Percentiles rank a stretch among this genome's conserved stretches.
phyloP scores from a whole-genome alignment of 192 early-diverging fungal genomes.

The Jimgerdemannia flammicorona region DNA sequence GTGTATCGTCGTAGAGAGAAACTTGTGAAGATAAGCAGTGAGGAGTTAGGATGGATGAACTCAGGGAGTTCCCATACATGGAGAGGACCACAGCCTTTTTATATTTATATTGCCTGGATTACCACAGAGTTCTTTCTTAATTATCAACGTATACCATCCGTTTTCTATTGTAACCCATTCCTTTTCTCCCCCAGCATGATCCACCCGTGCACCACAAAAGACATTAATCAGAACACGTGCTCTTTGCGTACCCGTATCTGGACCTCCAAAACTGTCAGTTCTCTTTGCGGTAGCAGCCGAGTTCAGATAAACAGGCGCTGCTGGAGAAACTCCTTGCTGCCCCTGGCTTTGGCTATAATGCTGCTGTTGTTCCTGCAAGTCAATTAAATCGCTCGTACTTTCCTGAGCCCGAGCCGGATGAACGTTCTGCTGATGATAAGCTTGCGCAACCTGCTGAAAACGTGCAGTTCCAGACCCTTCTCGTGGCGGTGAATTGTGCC shows the following conservation, averaged over 20 bases:
- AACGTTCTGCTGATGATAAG: too few relatives aligned
- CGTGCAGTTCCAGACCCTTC: neutral
- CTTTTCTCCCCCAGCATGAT: too few relatives aligned
- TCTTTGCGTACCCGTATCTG: neutral
- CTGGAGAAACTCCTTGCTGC: neutral
- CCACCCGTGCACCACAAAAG: too few relatives aligned
- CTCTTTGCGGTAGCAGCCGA: neutral
- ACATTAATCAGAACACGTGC: too few relatives aligned
- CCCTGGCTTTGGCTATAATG: neutral
- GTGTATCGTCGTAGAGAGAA: constrained; percentile 3
- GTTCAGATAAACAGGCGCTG: neutral
- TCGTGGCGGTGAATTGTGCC: too few relatives aligned
- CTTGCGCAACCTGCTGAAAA: neutral
- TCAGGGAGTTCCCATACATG: too few relatives aligned
- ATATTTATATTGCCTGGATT: too few relatives aligned
- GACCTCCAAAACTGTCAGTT: neutral
- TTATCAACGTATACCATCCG: too few relatives aligned
- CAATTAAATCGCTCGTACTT: neutral
- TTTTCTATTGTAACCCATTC: too few relatives aligned
- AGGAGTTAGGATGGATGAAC: too few relatives aligned
- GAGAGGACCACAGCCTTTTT: too few relatives aligned
- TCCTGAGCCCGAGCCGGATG: neutral
- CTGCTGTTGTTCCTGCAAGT: neutral
- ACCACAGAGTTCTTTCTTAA: too few relatives aligned
- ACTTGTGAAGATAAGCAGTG: neutral